Base-by-base conservation (phyloP, 2,329 filamentous ascomycete genomes). In the Pseudonectria foliicola region DNA sequence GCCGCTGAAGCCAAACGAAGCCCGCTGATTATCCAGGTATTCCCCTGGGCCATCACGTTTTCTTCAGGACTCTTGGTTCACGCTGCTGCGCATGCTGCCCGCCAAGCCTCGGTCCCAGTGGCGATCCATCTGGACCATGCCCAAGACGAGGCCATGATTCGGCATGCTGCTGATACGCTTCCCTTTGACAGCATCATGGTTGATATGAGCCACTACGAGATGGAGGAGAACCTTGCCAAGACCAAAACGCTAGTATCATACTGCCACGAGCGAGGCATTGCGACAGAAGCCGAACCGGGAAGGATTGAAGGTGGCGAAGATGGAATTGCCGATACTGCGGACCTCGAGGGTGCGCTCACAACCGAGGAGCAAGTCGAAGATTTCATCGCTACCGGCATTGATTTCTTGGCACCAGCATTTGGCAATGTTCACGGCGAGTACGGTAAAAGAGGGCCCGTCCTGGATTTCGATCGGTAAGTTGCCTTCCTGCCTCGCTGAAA, bases 341-440 rank as follows among this genome's bases (percentile, higher is more conserved):
- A 73, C 57, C 37, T 64, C 36, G 46, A 67, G 64, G 55, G 70
- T 48, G 30, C 57, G 56, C 36, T 85, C 42, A 87, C 82, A 0
- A 85, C 79, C 0, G 70, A 75, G 0, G 79, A 82, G 42, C 75
- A 87, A 58, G 80, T 78, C 7, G 70, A 77, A 43, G 76, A 84
- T 49, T 87, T 88, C 48, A 71, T 85, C 4, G 70, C 66, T 3
- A 82, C 80, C 10, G 82, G 81, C 1, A 82, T 87, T 50, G 78
- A 87, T 49, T 81, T 80, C 63, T 63, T 88, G 11, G 83, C 83
- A 3, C 82, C 83, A 0, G 79, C 80, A 2, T 82, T 87, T 56
- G 83, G 82, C 3, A 88, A 87, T 48, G 77, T 88, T 28, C 83
- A 87, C 59, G 82, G 83, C 7, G 75, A 80, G 47, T 87, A 87